phyloP scores from a whole-genome alignment of 306 rosid genomes.

The Fragaria nilgerrensis region DNA sequence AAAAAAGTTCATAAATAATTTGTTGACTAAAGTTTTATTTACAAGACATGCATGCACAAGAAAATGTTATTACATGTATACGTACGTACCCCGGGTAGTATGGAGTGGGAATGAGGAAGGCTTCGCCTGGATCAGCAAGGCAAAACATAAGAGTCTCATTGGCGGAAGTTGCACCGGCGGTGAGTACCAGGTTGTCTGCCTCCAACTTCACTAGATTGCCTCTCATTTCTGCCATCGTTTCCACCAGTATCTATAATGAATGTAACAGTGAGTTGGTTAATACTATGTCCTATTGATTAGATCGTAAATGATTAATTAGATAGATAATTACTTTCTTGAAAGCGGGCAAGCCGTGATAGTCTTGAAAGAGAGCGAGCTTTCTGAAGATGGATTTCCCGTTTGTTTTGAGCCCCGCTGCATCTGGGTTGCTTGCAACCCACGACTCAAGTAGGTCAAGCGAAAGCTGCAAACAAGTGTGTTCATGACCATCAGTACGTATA shows the following conservation, averaged over 20 bases:
- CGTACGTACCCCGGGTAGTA: slow-evolving; percentile 79
- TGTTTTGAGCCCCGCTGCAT: slow-evolving; percentile 47
- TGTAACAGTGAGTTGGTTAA: not conserved
- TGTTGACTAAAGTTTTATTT: not conserved
- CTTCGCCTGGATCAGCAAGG: slow-evolving; percentile 78
- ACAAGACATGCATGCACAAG: not conserved
- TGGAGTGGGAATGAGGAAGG: slow-evolving; percentile 82
- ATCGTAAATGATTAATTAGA: not conserved
- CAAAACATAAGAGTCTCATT: slow-evolving; percentile 88
- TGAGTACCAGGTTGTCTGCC: slow-evolving; percentile 59
- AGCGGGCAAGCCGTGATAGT: slow-evolving; percentile 76
- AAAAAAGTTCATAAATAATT: not conserved
- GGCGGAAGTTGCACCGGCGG: slow-evolving; percentile 86
- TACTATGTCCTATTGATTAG: not conserved
- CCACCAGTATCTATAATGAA: slow-evolving; percentile 47
- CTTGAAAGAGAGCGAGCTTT: slow-evolving; percentile 86
- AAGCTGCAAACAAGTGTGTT: slow-evolving; percentile 42
- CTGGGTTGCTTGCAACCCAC: slow-evolving; percentile 60
- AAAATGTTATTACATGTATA: not conserved
- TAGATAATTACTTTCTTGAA: slow-evolving; percentile 52
- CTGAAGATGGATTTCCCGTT: slow-evolving; percentile 57
- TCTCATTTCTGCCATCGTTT: slow-evolving; percentile 61
- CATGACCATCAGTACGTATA: not conserved
- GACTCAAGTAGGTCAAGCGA: slow-evolving; percentile 63
- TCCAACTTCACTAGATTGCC: slow-evolving; percentile 48